Percentiles rank a stretch among this genome's conserved stretches.
phyloP scores from a whole-genome alignment of 768 basidiomycete genomes.

The Rhizopogon sp. region DNA sequence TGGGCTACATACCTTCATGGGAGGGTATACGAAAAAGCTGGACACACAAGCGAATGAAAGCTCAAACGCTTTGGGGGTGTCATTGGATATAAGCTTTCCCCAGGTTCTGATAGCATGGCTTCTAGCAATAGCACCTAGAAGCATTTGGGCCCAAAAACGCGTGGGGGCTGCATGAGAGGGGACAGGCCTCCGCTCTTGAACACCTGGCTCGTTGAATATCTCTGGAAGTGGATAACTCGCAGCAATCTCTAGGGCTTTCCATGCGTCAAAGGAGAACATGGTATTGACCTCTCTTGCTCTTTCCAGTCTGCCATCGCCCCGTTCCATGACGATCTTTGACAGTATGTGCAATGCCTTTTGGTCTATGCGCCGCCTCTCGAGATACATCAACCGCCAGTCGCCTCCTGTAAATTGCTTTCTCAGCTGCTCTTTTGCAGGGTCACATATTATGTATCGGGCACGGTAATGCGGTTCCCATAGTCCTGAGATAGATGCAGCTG shows the following conservation, averaged over 20 bases:
- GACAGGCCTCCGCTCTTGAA: neutral
- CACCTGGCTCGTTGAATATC: slow-evolving; percentile 17
- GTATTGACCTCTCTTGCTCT: slow-evolving; percentile 33
- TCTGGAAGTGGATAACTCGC: slow-evolving; percentile 30
- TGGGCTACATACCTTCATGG: slow-evolving; percentile 32
- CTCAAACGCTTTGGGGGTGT: slow-evolving; percentile 31
- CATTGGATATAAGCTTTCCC: slow-evolving; percentile 17
- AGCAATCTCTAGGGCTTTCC: slow-evolving; percentile 46
- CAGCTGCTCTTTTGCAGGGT: slow-evolving; percentile 30
- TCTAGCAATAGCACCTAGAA: slow-evolving; percentile 41
- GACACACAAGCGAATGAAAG: slow-evolving; percentile 45
- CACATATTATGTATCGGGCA: slow-evolving; percentile 40
- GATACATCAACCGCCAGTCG: slow-evolving; percentile 46
- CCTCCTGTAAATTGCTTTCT: slow-evolving; percentile 23
- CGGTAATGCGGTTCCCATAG: slow-evolving; percentile 54
- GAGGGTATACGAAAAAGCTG: slow-evolving; percentile 44
- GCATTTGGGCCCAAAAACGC: slow-evolving; percentile 45
- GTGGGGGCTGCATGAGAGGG: slow-evolving; percentile 33
- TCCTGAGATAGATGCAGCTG: slow-evolving; percentile 34
- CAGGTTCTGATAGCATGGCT: slow-evolving; percentile 36
- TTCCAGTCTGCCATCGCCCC: slow-evolving; percentile 31
- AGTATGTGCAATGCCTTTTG: slow-evolving; percentile 33
- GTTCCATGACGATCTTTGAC: slow-evolving; percentile 33
- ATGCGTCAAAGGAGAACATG: slow-evolving; percentile 47
- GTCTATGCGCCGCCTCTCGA: slow-evolving; percentile 41